Evolutionary conservation across 2,329 filamentous ascomycete species (phyloP).

Genomic region (Tetracladium maxilliforme): DNA sequence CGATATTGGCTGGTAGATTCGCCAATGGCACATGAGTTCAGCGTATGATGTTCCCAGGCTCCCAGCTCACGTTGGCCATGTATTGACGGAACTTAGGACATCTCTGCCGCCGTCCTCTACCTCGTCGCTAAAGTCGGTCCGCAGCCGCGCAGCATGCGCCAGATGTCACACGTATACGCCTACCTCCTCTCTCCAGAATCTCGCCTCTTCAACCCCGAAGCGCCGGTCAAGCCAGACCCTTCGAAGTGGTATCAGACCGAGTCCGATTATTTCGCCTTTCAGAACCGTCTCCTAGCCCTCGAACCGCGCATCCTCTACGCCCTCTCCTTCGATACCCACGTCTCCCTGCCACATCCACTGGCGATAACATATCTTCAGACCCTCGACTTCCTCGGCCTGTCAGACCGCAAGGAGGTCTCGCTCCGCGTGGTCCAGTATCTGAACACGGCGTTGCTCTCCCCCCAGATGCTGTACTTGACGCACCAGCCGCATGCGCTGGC

Average conservation of each 20-base stretch:
- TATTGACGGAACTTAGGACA: conserved; percentile 36
- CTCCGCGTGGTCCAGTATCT: conserved; percentile 58
- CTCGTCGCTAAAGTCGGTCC: conserved; percentile 72
- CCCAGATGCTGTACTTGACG: conserved; percentile 80
- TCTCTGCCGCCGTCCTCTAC: conserved; percentile 71
- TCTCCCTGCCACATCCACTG: conserved; percentile 72
- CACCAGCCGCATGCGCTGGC: conserved; percentile 81
- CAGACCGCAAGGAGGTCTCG: conserved; percentile 34
- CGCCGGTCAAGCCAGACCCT: conserved; percentile 19
- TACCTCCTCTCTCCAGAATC: conserved; percentile 58
- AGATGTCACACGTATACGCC: conserved; percentile 71
- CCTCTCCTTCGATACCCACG: conserved; percentile 71
- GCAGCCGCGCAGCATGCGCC: conserved; percentile 60
- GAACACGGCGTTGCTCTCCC: conserved; percentile 75
- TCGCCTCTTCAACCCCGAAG: conserved; percentile 6
- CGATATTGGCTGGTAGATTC: conserved; percentile 57
- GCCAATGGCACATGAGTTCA: conserved; percentile 41
- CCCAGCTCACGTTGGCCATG: background rate
- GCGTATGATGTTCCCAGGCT: conserved; percentile 6
- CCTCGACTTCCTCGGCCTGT: conserved; percentile 47
- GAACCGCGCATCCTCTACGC: conserved; percentile 66
- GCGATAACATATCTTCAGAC: conserved; percentile 88
- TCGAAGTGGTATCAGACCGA: conserved; percentile 58
- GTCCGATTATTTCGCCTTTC: conserved; percentile 50
- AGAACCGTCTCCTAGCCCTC: conserved; percentile 49